Evolutionary conservation across 768 basidiomycete genomes (phyloP), one percentile per base, ranked within the genome.

Genomic region (Tubosaeta sp.): DNA sequence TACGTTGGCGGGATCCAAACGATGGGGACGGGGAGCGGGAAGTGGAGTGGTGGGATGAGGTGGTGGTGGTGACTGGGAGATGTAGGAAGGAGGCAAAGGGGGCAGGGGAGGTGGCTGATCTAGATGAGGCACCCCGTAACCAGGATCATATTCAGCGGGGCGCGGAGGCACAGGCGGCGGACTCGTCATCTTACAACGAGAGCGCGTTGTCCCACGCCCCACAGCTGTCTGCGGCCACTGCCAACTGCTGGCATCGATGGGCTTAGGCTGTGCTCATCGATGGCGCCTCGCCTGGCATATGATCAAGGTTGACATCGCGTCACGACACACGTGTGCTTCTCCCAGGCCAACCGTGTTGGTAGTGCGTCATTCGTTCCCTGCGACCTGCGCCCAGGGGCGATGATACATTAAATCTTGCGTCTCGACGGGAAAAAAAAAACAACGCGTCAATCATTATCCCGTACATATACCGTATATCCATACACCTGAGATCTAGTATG

Each of bases 1-100:
- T 63, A 85, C 86, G 61, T 85, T 84, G 31, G 78, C 75, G 17
- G 82, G 82, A 58, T 84, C 80, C 12, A 84, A 51, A 35, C 80
- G 77, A 58, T 85, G 82, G 0, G 87, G 85, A 11, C 82, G 74
- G 5, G 87, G 87, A 0, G 87, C 87, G 3, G 77, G 88, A 67
- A 4, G 85, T 75, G 54, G 80, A 61, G 57, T 76, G 75, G 80
- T 56, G 76, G 82, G 1, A 67, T 59, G 62, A n/a, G n/a, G n/a
- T 11, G 65, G 59, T 14, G 64, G 59, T 19, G 62, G 54, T 11
- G 59, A 55, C 38, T 58, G 61, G 42, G 58, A 63, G 45, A 54
- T 62, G 50, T 55, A 69, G 46, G 69, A 66, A 7, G 76, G 71
- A 6, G 81, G 79, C 6, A 74, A 68, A 7, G 80, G 81, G 1